Evolutionary conservation across 2,329 filamentous ascomycete species (phyloP), one percentile per base, ranked within the genome.

Genomic region (Pseudofabraea citricarpa): DNA sequence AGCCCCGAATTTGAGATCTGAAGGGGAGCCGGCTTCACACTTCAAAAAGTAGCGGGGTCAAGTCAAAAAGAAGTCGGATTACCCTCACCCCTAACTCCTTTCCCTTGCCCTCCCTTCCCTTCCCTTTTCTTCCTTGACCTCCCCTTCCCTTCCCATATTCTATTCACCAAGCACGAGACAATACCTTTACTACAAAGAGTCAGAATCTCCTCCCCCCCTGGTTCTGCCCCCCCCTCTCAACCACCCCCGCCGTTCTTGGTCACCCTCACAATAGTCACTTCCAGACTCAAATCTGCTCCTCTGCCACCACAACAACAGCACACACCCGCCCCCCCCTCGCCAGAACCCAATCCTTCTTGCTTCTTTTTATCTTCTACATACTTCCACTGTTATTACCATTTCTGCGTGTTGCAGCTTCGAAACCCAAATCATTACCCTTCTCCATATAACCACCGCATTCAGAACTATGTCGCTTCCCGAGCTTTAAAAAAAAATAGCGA

Each of bases 401-500:
- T n/a, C 13, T 31, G 27, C 16, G 13, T 15, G 27, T 15, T 31
- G 6, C 27, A 31, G 27, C 27, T 31, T 31, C 13, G 16, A 31
- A 12, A n/a, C 20, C 22, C 12, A 22, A 35, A 26, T 38, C 35
- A 29, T 18, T n/a, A n/a, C 38, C 36, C 13, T n/a, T 33, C 18
- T 22, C 35, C 27, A 22, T 16, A 22, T 15, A 10, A 23, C 10
- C n/a, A 20, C 19, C 19, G 31, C 31, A 44, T 41, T 44, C 47
- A 38, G 52, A 46, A 50, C 43, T 46, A 56, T 56, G 52, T 50
- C 49, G 49, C 45, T 52, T 50, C 47, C 45, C 45, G 43, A 54
- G 45, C 45, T 49, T 48, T 56, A 51, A 52, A 46, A 42, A 42
- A 41, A 31, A 31, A n/a, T n/a, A 49, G 46, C 35, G 40, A 48